Percentiles rank a stretch among this genome's conserved stretches.
Conservation (phyloP, 1,139 yeast species). For the Williopsis jadinii region DNA sequence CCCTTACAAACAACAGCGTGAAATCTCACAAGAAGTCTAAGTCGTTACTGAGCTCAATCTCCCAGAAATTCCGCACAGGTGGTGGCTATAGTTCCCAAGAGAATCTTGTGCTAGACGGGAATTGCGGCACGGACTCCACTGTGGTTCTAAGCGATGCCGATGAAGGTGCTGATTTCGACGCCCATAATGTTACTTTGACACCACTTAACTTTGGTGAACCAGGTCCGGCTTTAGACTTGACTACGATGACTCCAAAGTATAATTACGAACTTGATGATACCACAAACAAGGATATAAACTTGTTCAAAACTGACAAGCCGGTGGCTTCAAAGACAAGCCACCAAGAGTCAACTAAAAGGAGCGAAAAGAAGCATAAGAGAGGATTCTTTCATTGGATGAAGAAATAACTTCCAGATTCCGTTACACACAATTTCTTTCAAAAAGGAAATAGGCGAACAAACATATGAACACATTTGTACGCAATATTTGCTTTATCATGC, state of each 20-base stretch:
- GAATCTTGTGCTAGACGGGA: no score
- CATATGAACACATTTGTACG: no score
- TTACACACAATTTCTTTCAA: no score
- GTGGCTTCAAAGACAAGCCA: no score
- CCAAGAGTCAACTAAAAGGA: background rate
- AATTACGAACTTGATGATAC: conserved; percentile 2
- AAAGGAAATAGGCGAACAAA: no score
- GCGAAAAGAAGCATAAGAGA: conserved; percentile 2
- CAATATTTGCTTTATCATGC: no score
- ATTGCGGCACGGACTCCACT: background rate
- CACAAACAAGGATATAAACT: background rate
- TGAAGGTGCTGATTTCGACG: conserved; percentile 4
- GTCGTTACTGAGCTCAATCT: conserved; percentile 16
- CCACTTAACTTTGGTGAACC: conserved; percentile 22
- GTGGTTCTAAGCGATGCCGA: background rate
- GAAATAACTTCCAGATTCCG: conserved; percentile 4
- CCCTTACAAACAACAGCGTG: conserved; percentile 1
- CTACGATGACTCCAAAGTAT: conserved; percentile 19
- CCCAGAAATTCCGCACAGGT: conserved; percentile 14
- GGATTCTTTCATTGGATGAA: conserved; percentile 14
- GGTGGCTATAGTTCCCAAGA: conserved; percentile 3
- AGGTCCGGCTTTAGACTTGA: conserved; percentile 20
- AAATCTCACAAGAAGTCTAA: conserved; percentile 20
- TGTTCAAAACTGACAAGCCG: no score
- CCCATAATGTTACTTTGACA: conserved; percentile 19